Base-by-base conservation (phyloP, 2,329 filamentous ascomycete species). In the Diplodia sapinea region DNA sequence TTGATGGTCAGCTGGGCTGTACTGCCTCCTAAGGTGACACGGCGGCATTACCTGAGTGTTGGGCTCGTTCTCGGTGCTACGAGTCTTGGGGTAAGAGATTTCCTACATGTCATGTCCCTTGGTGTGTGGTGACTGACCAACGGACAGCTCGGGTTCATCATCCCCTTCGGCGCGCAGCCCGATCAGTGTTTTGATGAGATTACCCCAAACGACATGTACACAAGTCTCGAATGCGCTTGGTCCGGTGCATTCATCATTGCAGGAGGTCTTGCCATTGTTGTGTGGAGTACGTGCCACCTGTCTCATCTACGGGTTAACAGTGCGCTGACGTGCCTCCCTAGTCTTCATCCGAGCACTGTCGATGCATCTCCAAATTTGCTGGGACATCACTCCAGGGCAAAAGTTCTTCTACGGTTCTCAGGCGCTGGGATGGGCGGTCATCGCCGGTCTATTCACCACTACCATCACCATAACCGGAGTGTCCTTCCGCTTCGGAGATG, bases 291-390 rank as follows among this genome's bases (percentile, higher is more conserved):
- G 83, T 77, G 17, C 43, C 26, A 20, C 38, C 38, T 61, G 23
- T 20, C 49, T 11, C 29, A 11, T 65, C 65, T 52, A 36, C 31
- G 11, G 13, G 9, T 31, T 11, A 40, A 36, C 38, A 26, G 23
- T 2, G 13, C 40, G 47, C 51, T 61, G 26, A 56, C 26, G 51
- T n/a, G 68, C n/a, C 50, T 52, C 7, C 9, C 3, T 40, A 81
- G 88, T 94, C 70, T 96, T 97, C 77, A 85, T 97, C 69, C 89
- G 95, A 70, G 91, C 94, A 0, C 81, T 98, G 40, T 96, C 93
- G 4, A 89, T 99, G 73, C 95, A 99, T 79, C 88, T 99, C 31
- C 95, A 98, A 79, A 97, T 99, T 71, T 97, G 94, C 83, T 99
- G 95, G 95, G 93, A 98, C 78, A 86, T 96, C 40, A 88, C 94